Evolutionary conservation across 2,329 filamentous ascomycete species (phyloP), one percentile per base, ranked within the genome.

Genomic region (Ustulina deusta): DNA sequence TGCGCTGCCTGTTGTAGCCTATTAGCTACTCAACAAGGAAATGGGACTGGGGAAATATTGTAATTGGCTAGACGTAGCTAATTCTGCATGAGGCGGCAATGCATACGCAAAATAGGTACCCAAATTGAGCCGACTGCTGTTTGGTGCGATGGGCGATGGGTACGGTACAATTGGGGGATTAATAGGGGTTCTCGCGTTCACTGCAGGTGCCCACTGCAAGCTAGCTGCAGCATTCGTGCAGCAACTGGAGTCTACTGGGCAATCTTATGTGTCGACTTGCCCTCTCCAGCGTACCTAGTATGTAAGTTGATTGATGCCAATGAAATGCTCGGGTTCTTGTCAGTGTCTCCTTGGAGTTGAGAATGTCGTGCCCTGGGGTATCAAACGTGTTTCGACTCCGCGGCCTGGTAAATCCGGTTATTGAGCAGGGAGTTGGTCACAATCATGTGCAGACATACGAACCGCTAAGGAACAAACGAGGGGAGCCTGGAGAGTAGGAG

Each of bases 361-460:
- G 20, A 44, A n/a, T 58, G 57, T 55, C 48, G 48, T 13, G 20
- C 51, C 44, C 29, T 15, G 34, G 36, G 27, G 61, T 63, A 27
- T 68, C 61, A 68, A 51, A 46, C 51, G 61, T 42, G 65, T 68
- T 67, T 68, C 58, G 57, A 65, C 63, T 63, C 34, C 27, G 22
- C 66, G 66, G 63, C 63, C 64, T 66, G 54, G 63, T 49, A 25
- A 59, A 63, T 66, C 59, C 66, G 59, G 62, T 32, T 51, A 55
- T 11, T 55, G 36, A 17, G 36, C 27, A 32, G 17, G 11, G 44
- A 61, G 40, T 10, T 40, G 9, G 17, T 51, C 17, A 25, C 15
- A 51, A 32, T 34, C 34, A 9, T 44, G 48, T 49, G 61, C 17
- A 56, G 22, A 29, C 11, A 29, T 55, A 22, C 17, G 5, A 62